These are phyloP conservation scores for Rhizopus arrhizus DNA, from an alignment of 371 early-diverging fungal genomes.

Conservation along the genomic window DNA sequence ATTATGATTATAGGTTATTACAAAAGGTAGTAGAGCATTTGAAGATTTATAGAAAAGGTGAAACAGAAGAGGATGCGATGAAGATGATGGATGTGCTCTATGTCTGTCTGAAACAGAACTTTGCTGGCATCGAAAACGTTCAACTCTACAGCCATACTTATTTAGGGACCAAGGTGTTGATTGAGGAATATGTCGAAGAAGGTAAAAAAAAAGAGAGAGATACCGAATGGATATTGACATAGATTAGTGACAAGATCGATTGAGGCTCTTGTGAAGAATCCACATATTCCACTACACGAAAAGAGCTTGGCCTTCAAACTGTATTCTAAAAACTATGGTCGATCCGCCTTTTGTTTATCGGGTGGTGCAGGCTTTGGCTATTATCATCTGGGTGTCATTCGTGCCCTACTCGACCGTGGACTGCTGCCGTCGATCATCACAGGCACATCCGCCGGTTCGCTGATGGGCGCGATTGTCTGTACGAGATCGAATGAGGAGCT, in stretches of 20 bases:
- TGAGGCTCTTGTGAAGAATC: conserved; percentile 59
- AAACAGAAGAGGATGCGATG: conserved; percentile 33
- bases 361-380: conserved; percentile 91
- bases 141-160: conserved; percentile 77
- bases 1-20: conserved; percentile 73
- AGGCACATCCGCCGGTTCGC: conserved; percentile 83
- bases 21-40: conserved; percentile 64
- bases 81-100: conserved; percentile 57
- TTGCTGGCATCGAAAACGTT: conserved; percentile 80
- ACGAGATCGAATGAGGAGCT: conserved; percentile 83
- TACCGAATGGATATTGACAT: too few relatives aligned
- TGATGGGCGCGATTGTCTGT: conserved; percentile 80
- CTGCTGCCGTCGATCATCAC: conserved; percentile 84
- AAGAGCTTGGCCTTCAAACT: conserved; percentile 76
- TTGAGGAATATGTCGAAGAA: conserved; percentile 83
- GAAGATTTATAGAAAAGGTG: conserved; percentile 34
- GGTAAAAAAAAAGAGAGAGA: conserved; percentile 30
- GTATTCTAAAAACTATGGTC: conserved; percentile 79
- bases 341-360: conserved; percentile 85
- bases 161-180: conserved; percentile 76
- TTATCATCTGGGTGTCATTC: conserved; percentile 79
- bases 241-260: conserved; percentile 63
- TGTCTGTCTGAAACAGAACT: conserved; percentile 75
- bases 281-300: conserved; percentile 51
- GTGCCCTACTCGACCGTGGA: conserved; percentile 73